Base-by-base conservation (phyloP, 2,329 filamentous ascomycete species). In the Endothia cerciana region DNA sequence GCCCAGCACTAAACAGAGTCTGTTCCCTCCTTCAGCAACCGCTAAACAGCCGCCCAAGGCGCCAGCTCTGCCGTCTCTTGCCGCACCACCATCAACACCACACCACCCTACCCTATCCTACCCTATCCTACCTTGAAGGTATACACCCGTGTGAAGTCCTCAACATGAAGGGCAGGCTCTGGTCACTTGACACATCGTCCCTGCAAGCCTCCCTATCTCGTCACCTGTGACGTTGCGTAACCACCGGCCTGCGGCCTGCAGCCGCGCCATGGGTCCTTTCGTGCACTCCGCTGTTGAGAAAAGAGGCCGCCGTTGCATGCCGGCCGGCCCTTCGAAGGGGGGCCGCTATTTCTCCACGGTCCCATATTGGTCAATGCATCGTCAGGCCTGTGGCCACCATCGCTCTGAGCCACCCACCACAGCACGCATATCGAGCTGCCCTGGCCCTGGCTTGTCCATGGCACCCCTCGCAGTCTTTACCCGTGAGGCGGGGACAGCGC, bases 111-210 rank as follows among this genome's bases (percentile, higher is more conserved):
- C 22, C 19, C 19, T n/a, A n/a, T n/a, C n/a, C n/a, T n/a, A n/a
- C n/a, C n/a, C n/a, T n/a, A n/a, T n/a, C 6, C 15, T 40, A 22
- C 30, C n/a, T 30, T 8, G 19, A 15, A 2, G 19, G 15, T 36
- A 11, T n/a, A n/a, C 7, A 30, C 36, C 17, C 58, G 28, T 57
- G 60, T 38, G 51, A 43, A 43, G 38, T 57, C 38, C 33, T 47
- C 60, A 55, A n/a, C 49, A 56, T 36, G 25, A 56, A 25, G 49
- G 3, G 51, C 28, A 36, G 6, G 30, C 25, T 33, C 38, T 28
- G 62, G 33, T 64, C 62, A 64, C 56, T 60, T 64, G 62, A 64
- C 62, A 36, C 28, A 30, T 33, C 62, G 45, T 64, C 45, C 49
- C 62, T 64, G 62, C 62, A 64, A 60, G 62, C 22, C 57, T 33